Percentiles rank a stretch among this genome's conserved stretches.
phyloP scores from a whole-genome alignment of 139 green algal genomes.

The Diplosphaera chodatii region DNA sequence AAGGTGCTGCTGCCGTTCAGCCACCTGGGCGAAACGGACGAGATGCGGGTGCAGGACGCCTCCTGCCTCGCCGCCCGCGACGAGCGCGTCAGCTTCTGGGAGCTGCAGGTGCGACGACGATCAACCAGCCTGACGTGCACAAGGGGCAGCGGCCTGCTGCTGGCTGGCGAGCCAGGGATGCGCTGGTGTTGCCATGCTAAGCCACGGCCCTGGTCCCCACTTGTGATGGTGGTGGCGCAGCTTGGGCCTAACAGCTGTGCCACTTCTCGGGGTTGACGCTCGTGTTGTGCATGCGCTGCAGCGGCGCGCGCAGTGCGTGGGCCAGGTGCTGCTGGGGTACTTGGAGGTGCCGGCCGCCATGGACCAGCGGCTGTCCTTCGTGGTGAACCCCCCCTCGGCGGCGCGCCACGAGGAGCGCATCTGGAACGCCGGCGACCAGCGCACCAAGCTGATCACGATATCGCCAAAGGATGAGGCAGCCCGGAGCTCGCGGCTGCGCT shows the following conservation, averaged over 20 bases:
- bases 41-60: constrained; percentile 1
- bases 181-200: too few relatives aligned
- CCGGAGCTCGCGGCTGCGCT: too few relatives aligned
- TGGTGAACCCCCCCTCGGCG: not conserved
- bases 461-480: too few relatives aligned
- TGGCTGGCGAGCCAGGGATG: too few relatives aligned
- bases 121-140: not conserved
- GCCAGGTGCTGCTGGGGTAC: not conserved
- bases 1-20: not conserved
- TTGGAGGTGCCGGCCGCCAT: not conserved
- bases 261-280: not conserved
- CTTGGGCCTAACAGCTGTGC: not conserved
- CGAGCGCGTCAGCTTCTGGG: not conserved
- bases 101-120: not conserved
- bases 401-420: not conserved
- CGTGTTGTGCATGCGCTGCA: not conserved
- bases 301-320: not conserved
- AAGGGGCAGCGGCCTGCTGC: not conserved
- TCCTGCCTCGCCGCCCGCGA: not conserved
- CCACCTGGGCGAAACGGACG: not conserved
- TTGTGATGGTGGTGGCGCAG: too few relatives aligned
- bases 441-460: not conserved
- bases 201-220: too few relatives aligned
- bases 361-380: not conserved
- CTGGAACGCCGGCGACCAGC: not conserved